These are phyloP conservation scores for Podospora didyma DNA, from an alignment of 495 filamentous ascomycete species.

Conservation along the genomic window DNA sequence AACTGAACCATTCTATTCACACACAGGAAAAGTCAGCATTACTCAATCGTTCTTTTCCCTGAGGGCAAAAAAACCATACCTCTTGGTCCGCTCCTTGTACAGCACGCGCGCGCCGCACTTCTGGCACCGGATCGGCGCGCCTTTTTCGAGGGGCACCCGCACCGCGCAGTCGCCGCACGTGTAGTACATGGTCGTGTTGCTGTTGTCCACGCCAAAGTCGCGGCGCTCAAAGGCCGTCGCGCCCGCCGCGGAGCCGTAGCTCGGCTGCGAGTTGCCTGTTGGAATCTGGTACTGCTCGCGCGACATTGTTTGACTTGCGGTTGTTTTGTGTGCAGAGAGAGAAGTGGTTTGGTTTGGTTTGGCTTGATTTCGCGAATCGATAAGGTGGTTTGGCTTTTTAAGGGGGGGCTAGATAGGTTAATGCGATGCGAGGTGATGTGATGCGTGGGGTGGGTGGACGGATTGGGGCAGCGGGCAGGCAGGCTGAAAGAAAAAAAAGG, in stretches of 20 bases:
- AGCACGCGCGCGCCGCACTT: conserved; percentile 94
- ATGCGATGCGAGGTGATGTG: not conserved
- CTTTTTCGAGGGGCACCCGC: conserved; percentile 74
- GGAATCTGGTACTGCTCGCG: conserved; percentile 62
- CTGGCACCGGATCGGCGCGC: conserved; percentile 88
- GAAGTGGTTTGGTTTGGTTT: not conserved
- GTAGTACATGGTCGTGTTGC: conserved; percentile 63
- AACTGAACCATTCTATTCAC: conserved; percentile 88
- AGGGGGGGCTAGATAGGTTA: not conserved
- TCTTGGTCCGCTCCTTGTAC: conserved; percentile 96
- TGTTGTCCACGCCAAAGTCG: conserved; percentile 28
- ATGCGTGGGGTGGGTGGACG: not conserved
- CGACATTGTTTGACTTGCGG: conserved; percentile 40
- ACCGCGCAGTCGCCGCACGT: conserved; percentile 90
- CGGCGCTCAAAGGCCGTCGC: conserved; percentile 3
- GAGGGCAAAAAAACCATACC: conserved; percentile 63
- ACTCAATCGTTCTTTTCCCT: too few species aligned
- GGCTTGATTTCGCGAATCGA: too few species aligned
- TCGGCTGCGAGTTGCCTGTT: conserved; percentile 32
- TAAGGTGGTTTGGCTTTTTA: too few species aligned
- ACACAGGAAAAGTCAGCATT: not conserved
- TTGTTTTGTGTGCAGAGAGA: not conserved
- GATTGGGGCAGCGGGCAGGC: not conserved
- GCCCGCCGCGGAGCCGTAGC: conserved; percentile 18
- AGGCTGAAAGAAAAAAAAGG: conserved; percentile 8